Evolutionary conservation across 83 land plant species (phyloP).

Genomic region (Diphasiastrum complanatum): DNA sequence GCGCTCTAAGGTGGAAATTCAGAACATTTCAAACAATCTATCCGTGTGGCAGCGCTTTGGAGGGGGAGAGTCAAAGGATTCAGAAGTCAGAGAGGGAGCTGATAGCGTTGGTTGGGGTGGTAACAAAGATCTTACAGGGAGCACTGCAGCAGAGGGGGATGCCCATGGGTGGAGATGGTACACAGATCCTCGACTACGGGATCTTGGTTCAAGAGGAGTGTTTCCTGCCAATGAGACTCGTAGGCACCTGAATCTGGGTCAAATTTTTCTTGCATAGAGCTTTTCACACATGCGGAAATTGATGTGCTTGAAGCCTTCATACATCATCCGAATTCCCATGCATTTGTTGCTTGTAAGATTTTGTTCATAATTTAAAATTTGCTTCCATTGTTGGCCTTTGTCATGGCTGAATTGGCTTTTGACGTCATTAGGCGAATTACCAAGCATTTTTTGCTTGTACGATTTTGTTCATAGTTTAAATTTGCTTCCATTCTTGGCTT

Average conservation of each 20-base stretch:
- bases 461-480: no score
- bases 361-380: no score
- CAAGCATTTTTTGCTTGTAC: no score
- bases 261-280: background rate
- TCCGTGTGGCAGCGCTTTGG: conserved; percentile 91
- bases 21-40: conserved; percentile 65
- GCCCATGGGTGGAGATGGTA: conserved; percentile 62
- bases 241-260: conserved; percentile 28
- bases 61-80: conserved; percentile 28
- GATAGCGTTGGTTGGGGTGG: conserved; percentile 80
- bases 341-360: no score
- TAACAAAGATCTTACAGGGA: conserved; percentile 40
- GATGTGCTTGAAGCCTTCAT: no score
- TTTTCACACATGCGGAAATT: background rate
- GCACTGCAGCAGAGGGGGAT: conserved; percentile 45
- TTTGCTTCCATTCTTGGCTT: no score
- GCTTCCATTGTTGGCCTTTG: no score
- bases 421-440: no score
- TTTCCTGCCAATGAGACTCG: conserved; percentile 68
- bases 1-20: conserved; percentile 74
- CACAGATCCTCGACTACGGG: conserved; percentile 69
- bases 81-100: conserved; percentile 37
- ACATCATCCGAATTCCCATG: no score
- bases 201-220: conserved; percentile 75
- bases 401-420: no score